These are phyloP conservation scores for Metschnikowia proteae DNA, from an alignment of 805 yeast species.

Conservation along the genomic window DNA sequence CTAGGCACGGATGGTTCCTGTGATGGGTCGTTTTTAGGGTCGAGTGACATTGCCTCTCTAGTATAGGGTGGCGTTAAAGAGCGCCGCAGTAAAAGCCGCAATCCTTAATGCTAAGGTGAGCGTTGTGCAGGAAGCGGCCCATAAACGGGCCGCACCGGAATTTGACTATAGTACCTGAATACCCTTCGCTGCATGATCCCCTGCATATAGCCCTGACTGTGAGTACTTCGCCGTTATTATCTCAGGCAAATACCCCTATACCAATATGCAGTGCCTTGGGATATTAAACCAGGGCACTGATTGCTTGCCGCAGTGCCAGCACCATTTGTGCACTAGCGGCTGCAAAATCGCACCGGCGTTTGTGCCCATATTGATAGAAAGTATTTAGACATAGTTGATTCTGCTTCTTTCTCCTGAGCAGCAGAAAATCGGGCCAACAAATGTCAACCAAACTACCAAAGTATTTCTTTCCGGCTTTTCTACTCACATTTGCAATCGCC, in stretches of 20 bases:
- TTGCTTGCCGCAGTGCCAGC: neutral
- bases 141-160: neutral
- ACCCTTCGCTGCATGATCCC: neutral
- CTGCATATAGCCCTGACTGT: neutral
- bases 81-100: neutral
- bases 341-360: conserved; percentile 1
- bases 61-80: neutral
- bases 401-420: neutral
- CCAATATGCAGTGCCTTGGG: neutral
- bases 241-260: neutral
- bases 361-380: neutral
- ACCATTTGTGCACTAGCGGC: neutral
- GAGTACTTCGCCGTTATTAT: neutral
- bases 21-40: conserved; percentile 19
- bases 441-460: neutral
- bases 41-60: conserved; percentile 7
- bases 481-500: neutral
- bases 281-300: neutral
- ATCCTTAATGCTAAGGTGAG: neutral
- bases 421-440: neutral
- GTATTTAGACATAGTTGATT: neutral
- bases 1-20: conserved; percentile 53
- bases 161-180: neutral
- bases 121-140: neutral
- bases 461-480: neutral